Conservation (phyloP, 257 asterid species). For the Solanum okadae region DNA sequence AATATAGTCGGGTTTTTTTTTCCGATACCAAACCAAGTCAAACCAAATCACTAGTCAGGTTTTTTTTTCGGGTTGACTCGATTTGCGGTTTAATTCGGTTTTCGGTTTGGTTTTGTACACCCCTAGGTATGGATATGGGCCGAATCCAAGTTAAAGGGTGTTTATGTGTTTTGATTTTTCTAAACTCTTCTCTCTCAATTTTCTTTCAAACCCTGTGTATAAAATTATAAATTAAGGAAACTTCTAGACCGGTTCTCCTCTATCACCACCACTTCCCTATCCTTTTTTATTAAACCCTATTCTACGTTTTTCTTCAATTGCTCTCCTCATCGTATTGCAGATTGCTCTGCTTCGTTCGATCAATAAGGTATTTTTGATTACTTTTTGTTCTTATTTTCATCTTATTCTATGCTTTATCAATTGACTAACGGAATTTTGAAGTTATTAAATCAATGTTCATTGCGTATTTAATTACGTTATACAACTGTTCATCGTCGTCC, state of each 20-base stretch:
- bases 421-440: background rate
- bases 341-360: background rate
- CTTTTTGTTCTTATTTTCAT: background rate
- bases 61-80: too few species aligned
- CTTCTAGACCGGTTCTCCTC: background rate
- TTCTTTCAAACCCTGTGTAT: background rate
- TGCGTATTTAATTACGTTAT: background rate
- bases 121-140: background rate
- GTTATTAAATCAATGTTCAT: background rate
- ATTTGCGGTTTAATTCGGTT: too few species aligned
- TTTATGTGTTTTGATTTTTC: background rate
- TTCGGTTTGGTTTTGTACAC: too few species aligned
- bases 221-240: background rate
- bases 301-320: background rate
- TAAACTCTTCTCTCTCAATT: background rate
- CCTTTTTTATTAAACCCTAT: background rate
- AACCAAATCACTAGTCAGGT: too few species aligned
- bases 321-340: background rate
- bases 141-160: background rate
- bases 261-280: background rate
- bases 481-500: background rate
- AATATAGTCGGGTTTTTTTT: too few species aligned
- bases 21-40: too few species aligned
- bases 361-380: background rate
- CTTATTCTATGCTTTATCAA: background rate